Conservation (phyloP, 2,329 filamentous ascomycete genomes). For the Pseudocercospora ulei region DNA sequence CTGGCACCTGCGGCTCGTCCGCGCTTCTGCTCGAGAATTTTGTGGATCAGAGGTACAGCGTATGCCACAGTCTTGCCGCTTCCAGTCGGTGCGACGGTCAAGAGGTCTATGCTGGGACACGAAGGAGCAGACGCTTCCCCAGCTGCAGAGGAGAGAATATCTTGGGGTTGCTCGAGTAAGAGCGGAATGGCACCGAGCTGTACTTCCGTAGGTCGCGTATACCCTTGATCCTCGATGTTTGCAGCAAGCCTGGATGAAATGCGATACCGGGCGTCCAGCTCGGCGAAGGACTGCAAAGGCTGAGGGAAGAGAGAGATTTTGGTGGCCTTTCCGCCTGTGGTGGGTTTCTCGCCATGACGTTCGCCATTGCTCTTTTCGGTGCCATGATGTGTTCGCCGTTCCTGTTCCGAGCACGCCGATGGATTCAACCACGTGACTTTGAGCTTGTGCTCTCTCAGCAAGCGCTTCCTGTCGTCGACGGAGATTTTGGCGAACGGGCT, state of each 20-base stretch:
- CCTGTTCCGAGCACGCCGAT: slow-evolving; percentile 33
- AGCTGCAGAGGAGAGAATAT: slow-evolving; percentile 37
- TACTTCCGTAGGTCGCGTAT: slow-evolving; percentile 81
- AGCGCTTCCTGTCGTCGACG: slow-evolving; percentile 25
- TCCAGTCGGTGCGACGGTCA: slow-evolving; percentile 86
- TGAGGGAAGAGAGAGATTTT: slow-evolving; percentile 62
- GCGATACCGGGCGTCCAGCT: slow-evolving; percentile 61
- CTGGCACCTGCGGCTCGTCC: slow-evolving; percentile 12
- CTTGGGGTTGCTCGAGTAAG: slow-evolving; percentile 50
- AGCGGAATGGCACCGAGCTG: slow-evolving; percentile 79
- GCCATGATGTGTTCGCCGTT: slow-evolving; percentile 36
- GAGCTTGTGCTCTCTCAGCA: slow-evolving; percentile 33
- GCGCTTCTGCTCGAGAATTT: slow-evolving; percentile 43
- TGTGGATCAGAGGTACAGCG: slow-evolving; percentile 74
- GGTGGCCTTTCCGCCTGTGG: slow-evolving; percentile 30
- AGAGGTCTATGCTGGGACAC: slow-evolving; percentile 52
- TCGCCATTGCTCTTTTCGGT: slow-evolving; percentile 23
- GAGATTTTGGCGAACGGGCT: background rate
- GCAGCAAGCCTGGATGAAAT: slow-evolving; percentile 63
- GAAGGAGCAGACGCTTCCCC: slow-evolving; percentile 25
- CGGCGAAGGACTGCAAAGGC: slow-evolving; percentile 65
- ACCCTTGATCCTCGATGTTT: slow-evolving; percentile 77
- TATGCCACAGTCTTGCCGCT: slow-evolving; percentile 96
- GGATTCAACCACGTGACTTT: slow-evolving; percentile 31
- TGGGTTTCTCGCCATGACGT: slow-evolving; percentile 38